phyloP scores from a whole-genome alignment of 2,329 filamentous ascomycete genomes.

The Aspergillus pseudotamarii region DNA sequence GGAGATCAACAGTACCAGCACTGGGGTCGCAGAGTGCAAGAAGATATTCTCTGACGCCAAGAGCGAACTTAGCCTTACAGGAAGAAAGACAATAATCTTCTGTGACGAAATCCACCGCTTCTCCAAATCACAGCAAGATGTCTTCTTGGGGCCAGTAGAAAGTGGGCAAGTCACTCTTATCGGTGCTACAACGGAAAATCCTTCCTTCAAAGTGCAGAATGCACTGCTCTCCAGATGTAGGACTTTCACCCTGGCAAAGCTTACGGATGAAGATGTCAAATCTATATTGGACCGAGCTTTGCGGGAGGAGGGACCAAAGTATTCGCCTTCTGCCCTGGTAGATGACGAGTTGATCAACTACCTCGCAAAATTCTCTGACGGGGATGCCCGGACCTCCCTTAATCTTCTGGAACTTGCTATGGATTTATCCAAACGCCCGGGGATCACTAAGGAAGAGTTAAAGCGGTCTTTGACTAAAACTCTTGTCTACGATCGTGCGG shows the following conservation, averaged over 20 bases:
- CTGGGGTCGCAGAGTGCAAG: slow-evolving; percentile 87
- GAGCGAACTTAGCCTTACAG: slow-evolving; percentile 77
- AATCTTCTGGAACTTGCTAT: slow-evolving; percentile 91
- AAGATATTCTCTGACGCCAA: slow-evolving; percentile 85
- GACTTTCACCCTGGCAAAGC: slow-evolving; percentile 81
- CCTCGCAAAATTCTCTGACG: slow-evolving; percentile 83
- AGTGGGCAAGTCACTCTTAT: slow-evolving; percentile 87
- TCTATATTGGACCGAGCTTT: slow-evolving; percentile 78
- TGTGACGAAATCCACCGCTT: slow-evolving; percentile 97
- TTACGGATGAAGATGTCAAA: slow-evolving; percentile 71
- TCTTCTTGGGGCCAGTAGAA: slow-evolving; percentile 91
- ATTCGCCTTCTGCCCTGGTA: slow-evolving; percentile 59
- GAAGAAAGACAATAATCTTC: slow-evolving; percentile 91
- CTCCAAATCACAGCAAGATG: slow-evolving; percentile 89
- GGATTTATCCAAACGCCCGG: slow-evolving; percentile 67
- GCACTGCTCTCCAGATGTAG: slow-evolving; percentile 87
- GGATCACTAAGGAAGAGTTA: slow-evolving; percentile 73
- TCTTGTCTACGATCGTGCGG: slow-evolving; percentile 89
- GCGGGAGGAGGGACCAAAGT: slow-evolving; percentile 58
- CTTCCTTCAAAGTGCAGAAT: slow-evolving; percentile 87
- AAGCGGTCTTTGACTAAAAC: slow-evolving; percentile 87
- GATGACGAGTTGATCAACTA: slow-evolving; percentile 78
- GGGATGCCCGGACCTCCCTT: slow-evolving; percentile 88
- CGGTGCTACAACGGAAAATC: slow-evolving; percentile 95
- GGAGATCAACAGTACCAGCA: slow-evolving; percentile 92